A percentile compares a stretch with the other conserved stretches of the same genome.
These are phyloP conservation scores for Diversispora eburnea DNA, from an alignment of 192 early-diverging fungal genomes.

Conservation along the genomic window DNA sequence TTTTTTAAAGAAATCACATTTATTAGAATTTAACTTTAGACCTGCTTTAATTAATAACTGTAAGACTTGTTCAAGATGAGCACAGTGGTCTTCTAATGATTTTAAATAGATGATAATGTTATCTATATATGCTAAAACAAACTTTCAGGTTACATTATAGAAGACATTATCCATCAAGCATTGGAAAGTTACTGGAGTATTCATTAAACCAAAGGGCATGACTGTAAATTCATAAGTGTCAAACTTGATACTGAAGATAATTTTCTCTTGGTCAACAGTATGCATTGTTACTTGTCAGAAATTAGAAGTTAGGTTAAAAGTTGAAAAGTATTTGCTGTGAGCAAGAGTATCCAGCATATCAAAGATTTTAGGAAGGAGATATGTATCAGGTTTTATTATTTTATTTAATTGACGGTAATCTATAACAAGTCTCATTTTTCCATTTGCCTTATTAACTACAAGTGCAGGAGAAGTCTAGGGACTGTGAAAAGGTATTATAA, in stretches of 20 bases:
- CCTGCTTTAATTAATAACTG: not conserved
- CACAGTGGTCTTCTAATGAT: conserved; percentile 28
- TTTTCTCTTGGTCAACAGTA: too few relatives aligned
- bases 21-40: not conserved
- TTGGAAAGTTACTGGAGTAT: conserved; percentile 32
- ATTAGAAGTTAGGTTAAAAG: too few relatives aligned
- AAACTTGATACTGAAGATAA: too few relatives aligned
- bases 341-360: conserved; percentile 34
- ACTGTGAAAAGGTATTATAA: not conserved
- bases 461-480: conserved; percentile 36
- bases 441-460: conserved; percentile 43
- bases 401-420: conserved; percentile 47
- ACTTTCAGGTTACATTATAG: not conserved
- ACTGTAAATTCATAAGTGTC: conserved; percentile 26
- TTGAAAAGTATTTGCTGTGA: too few relatives aligned
- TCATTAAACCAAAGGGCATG: conserved; percentile 33
- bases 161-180: conserved; percentile 7
- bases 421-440: conserved; percentile 29
- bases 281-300: too few relatives aligned
- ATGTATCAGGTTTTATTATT: conserved; percentile 37
- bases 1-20: conserved; percentile 2
- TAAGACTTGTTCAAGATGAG: not conserved
- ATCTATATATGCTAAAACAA: conserved; percentile 34
- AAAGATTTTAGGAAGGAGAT: conserved; percentile 42
- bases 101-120: conserved; percentile 21